Evolutionary conservation across 306 rosid species (phyloP), one percentile per base, ranked within the genome.

Genomic region (Cucurbita pepo): DNA sequence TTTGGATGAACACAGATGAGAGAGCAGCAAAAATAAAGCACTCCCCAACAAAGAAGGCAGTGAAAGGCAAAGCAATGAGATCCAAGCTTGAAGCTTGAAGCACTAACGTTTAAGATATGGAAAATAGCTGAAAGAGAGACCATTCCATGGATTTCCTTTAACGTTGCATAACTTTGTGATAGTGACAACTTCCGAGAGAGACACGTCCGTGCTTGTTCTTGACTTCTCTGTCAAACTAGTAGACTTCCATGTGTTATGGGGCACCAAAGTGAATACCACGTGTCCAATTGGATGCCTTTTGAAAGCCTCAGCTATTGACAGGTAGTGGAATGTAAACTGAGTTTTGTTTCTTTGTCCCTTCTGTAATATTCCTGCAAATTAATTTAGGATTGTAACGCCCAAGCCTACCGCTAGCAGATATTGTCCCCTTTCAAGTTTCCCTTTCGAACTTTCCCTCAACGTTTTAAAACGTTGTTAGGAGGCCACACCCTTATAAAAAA

Each of bases 21-120:
- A 40, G 44, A 69, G 25, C 56, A 51, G 78, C 54, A 30, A 64
- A 43, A 40, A 5, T 25, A 14, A 44, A 18, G 36, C 70, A 63
- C 50, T n/a, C 51, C 9, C 52, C 70, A 63, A 40, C 52, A 63
- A 61, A 63, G 34, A 62, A 62, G 69, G 2, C 45, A 62, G 67
- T 61, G 40, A 61, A 61, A 51, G 58, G 58, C 71, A 85, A 74
- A 76, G 44, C 69, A 57, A 55, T 69, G 70, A 78, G 13, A 69
- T 15, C 50, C 36, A 62, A 54, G 18, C 4, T 52, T 56, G 22
- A 50, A 77, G 38, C 63, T 50, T 53, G 13, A 71, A 50, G 58
- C 9, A 36, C 5, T 38, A 18, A 1, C 21, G 55, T 3, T 2
- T 13, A 2, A 10, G 37, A 43, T 51, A 43, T 73, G 76, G 66